Evolutionary conservation across 2,329 filamentous ascomycete species (phyloP).

Genomic region (Stromatinia cepivora): DNA sequence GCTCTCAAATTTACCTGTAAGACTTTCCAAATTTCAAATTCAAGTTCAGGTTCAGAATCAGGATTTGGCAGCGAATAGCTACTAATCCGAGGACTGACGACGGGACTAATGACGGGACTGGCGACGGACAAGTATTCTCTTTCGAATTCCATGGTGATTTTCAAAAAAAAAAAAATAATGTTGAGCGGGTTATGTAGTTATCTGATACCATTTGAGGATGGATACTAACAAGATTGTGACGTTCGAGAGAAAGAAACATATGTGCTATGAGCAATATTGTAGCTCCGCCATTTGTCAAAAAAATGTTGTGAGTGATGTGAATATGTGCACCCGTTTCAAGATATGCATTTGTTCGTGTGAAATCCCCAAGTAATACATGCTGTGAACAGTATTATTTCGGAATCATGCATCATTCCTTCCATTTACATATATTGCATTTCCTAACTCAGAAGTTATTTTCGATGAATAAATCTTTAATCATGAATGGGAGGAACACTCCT

Average conservation of each 20-base stretch:
- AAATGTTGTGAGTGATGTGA: too few relatives aligned
- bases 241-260: too few relatives aligned
- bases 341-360: too few relatives aligned
- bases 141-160: not conserved
- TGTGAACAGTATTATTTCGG: not conserved
- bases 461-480: too few relatives aligned
- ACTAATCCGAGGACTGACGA: not conserved
- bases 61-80: not conserved
- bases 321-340: too few relatives aligned
- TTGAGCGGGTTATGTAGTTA: not conserved
- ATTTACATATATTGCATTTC: not conserved
- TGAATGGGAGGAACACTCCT: not conserved
- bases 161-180: not conserved
- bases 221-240: too few relatives aligned
- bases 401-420: not conserved
- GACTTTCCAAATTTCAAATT: too few relatives aligned
- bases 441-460: not conserved
- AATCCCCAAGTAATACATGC: not conserved
- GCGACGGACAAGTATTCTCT: not conserved
- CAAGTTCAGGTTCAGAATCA: not conserved
- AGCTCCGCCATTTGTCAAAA: too few relatives aligned
- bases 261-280: too few relatives aligned
- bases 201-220: not conserved
- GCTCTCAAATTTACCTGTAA: too few relatives aligned
- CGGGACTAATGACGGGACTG: not conserved